Percentiles rank a stretch among this genome's conserved stretches.
Evolutionary conservation across 2,329 filamentous ascomycete species (phyloP).

Genomic region (Neofusicoccum umdonicola): DNA sequence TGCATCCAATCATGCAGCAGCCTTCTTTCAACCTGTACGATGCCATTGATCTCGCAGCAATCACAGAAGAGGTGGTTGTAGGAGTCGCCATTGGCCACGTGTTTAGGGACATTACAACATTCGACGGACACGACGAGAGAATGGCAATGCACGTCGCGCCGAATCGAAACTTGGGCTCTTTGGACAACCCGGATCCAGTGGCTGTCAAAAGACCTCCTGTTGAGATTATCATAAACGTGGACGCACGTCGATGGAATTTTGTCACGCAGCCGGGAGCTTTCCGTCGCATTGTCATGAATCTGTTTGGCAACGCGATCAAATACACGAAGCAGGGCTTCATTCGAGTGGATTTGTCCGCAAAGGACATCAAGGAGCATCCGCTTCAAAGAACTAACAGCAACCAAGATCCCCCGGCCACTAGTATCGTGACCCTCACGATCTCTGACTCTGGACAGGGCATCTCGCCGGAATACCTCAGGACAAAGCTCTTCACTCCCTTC

Average conservation of each 20-base stretch:
- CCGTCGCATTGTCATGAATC: conserved; percentile 49
- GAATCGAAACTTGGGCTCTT: not conserved
- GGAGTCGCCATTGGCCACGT: conserved; percentile 53
- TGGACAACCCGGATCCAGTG: not conserved
- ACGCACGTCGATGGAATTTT: conserved; percentile 43
- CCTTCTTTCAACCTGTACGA: conserved; percentile 32
- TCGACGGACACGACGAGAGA: not conserved
- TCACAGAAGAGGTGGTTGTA: conserved; percentile 56
- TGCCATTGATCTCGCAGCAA: conserved; percentile 42
- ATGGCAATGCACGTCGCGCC: not conserved
- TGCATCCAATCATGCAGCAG: conserved; percentile 23
- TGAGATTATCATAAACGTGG: conserved; percentile 46
- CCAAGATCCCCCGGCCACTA: conserved; percentile 9
- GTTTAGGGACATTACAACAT: conserved; percentile 31
- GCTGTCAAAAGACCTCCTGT: conserved; percentile 26
- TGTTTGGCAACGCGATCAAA: conserved; percentile 51
- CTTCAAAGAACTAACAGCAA: not conserved
- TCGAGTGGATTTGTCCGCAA: conserved; percentile 18
- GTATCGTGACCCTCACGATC: conserved; percentile 47
- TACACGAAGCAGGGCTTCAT: conserved; percentile 46
- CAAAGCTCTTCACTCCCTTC: conserved; percentile 63
- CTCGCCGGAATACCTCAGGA: conserved; percentile 58
- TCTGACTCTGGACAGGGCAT: conserved; percentile 67
- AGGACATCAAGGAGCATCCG: conserved; percentile 6
- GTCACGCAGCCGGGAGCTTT: conserved; percentile 47